phyloP scores from a whole-genome alignment of 345 rosid genomes.

The Eucalyptus curtisii region DNA sequence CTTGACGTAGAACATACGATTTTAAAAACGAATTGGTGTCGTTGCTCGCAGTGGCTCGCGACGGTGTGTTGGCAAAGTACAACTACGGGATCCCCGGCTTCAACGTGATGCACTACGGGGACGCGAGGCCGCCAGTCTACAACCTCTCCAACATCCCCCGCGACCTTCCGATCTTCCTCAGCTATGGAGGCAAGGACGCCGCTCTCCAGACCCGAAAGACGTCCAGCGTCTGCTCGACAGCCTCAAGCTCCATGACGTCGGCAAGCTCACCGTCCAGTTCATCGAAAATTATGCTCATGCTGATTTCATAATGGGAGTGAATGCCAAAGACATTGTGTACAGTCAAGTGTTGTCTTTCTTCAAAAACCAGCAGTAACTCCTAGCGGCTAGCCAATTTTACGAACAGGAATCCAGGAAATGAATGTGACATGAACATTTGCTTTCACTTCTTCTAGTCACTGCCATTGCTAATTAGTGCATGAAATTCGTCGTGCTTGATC shows the following conservation, averaged over 20 bases:
- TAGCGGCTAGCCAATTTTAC: background rate
- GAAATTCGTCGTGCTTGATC: background rate
- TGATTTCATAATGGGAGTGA: slow-evolving; percentile 81
- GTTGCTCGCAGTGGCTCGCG: slow-evolving; percentile 47
- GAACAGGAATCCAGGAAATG: background rate
- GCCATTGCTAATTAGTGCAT: background rate
- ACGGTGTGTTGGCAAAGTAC: slow-evolving; percentile 50
- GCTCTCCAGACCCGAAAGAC: slow-evolving; percentile 52
- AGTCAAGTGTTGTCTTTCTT: slow-evolving; percentile 49
- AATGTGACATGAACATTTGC: background rate
- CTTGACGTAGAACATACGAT: background rate
- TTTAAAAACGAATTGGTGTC: background rate
- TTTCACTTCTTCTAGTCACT: background rate
- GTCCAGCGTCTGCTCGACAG: slow-evolving; percentile 43
- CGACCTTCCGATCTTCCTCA: slow-evolving; percentile 59
- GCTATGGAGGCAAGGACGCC: slow-evolving; percentile 72
- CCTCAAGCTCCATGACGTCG: slow-evolving; percentile 55
- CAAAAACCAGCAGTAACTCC: background rate
- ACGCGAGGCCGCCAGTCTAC: slow-evolving; percentile 47
- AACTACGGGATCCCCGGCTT: slow-evolving; percentile 40
- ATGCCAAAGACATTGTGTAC: slow-evolving; percentile 73
- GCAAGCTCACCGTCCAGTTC: slow-evolving; percentile 51
- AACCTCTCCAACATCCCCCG: slow-evolving; percentile 69
- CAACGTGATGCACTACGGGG: slow-evolving; percentile 59
- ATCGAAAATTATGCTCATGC: slow-evolving; percentile 69